Evolutionary conservation across 1,139 yeast species (phyloP), one percentile per base, ranked within the genome.

Genomic region (Debaryomyces sp.): DNA sequence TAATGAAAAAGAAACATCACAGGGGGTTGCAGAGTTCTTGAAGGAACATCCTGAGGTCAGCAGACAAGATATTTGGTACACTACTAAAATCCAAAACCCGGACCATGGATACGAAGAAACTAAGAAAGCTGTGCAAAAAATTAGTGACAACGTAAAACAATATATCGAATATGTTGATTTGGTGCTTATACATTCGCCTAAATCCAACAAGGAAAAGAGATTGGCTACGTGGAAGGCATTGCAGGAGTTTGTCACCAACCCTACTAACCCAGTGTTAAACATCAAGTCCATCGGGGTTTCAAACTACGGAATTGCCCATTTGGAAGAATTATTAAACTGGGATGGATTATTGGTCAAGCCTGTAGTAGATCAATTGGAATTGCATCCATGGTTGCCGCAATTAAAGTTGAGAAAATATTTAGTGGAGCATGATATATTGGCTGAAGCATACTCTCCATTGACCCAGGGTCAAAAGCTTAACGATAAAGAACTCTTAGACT

Each of bases 361-460:
- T 4, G 78, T 70, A 4, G 60, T 75, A 17, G 66, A 75, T 57
- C 80, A 75, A 57, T 63, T 75, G 56, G 80, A 75, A 56, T 71
- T 73, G 58, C 79, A 75, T 58, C 80, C 80, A 36, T 75, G 78
- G 76, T 64, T 70, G 50, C 78, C 79, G 1, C 69, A 67, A 45
- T 50, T 67, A 41, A 64, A 70, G 48, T 70, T 75, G 56, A 65
- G 77, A 34, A 66, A 72, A 43, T 74, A 61, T 56, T 66, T 71
- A 54, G 60, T 68, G 30, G 50, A 67, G 35, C 58, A 77, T 30
- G 72, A 67, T 21, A 75, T 87, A 32, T 64, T 75, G 6, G 77
- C 82, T 7, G 87, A 86, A 62, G 91, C 94, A 0, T 88, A 80
- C 64, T 81, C 89, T 4, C 87, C 96, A 12, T 71, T 86, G 59